Evolutionary conservation across 23 red algal species (phyloP).

Genomic region (Pyropia haitanensis): DNA sequence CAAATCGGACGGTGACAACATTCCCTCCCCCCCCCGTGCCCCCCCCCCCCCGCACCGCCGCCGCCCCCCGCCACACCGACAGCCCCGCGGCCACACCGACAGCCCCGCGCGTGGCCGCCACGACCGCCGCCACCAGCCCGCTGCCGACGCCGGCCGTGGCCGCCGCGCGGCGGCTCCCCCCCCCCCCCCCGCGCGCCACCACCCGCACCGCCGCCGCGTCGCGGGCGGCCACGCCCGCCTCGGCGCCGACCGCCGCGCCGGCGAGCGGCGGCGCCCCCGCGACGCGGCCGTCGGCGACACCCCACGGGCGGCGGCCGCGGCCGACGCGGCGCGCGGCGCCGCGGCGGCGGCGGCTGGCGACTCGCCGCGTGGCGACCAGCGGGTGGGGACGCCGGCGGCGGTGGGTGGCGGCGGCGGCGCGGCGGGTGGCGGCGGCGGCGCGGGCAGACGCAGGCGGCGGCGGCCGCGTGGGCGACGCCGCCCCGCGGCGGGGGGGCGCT

Average conservation of each 20-base stretch:
- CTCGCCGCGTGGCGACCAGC: slow-evolving; percentile 50
- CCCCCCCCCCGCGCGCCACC: slow-evolving; percentile 25
- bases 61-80: slow-evolving; percentile 66
- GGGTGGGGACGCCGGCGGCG: slow-evolving; percentile 54
- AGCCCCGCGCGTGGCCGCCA: slow-evolving; percentile 73
- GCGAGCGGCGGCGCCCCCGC: slow-evolving; percentile 62
- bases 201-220: slow-evolving; percentile 35
- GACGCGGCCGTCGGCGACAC: slow-evolving; percentile 74
- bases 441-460: too few species aligned
- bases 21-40: slow-evolving; percentile 24
- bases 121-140: slow-evolving; percentile 76
- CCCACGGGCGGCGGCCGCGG: slow-evolving; percentile 70
- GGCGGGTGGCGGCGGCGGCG: slow-evolving; percentile 69
- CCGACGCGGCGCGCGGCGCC: slow-evolving; percentile 18
- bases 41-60: slow-evolving; percentile 23
- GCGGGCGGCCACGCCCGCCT: slow-evolving; percentile 38
- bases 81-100: slow-evolving; percentile 73
- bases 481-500: too few species aligned
- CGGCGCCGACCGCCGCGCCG: slow-evolving; percentile 56
- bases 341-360: slow-evolving; percentile 42
- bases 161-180: not conserved
- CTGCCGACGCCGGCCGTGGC: slow-evolving; percentile 41
- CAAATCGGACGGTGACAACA: slow-evolving; percentile 81
- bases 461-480: too few species aligned
- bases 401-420: slow-evolving; percentile 41